Evolutionary conservation across 2,329 filamentous ascomycete genomes (phyloP).

Genomic region (Tolypocladium inflatum): DNA sequence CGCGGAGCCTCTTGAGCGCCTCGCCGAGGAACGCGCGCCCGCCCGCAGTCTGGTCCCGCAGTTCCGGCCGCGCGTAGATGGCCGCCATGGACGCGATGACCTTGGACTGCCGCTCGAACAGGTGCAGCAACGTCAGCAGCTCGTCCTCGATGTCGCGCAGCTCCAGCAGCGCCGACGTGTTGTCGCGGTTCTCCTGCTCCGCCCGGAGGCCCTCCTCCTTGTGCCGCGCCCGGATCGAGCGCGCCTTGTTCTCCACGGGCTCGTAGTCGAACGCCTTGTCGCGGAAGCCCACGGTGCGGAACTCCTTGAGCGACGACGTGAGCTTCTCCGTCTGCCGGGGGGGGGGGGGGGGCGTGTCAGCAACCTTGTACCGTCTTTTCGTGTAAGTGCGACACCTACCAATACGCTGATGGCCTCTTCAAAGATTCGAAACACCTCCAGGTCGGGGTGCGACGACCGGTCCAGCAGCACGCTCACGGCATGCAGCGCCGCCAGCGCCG

Average conservation of each 20-base stretch:
- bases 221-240: conserved; percentile 27
- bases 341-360: not conserved
- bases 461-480: conserved; percentile 54
- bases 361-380: not conserved
- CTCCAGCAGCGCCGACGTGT: conserved; percentile 53
- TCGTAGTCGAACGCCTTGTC: conserved; percentile 31
- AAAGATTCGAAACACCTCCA: conserved; percentile 56
- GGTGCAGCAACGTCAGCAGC: conserved; percentile 42
- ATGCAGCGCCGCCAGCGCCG: conserved; percentile 51
- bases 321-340: conserved; percentile 53
- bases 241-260: conserved; percentile 28
- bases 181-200: conserved; percentile 50
- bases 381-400: conserved; percentile 22
- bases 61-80: conserved; percentile 30
- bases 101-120: conserved; percentile 48
- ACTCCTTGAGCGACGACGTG: conserved; percentile 52
- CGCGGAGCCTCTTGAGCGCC: conserved; percentile 40
- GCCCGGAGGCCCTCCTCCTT: conserved; percentile 31
- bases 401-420: conserved; percentile 56
- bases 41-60: conserved; percentile 30
- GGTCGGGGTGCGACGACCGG: conserved; percentile 46
- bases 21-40: conserved; percentile 43
- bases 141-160: conserved; percentile 57
- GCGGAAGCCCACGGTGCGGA: conserved; percentile 47
- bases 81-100: conserved; percentile 38